A percentile compares a stretch with the other conserved stretches of the same genome.
phyloP scores from a whole-genome alignment of 495 filamentous ascomycete species.

The Trichocladium uniseriatum region DNA sequence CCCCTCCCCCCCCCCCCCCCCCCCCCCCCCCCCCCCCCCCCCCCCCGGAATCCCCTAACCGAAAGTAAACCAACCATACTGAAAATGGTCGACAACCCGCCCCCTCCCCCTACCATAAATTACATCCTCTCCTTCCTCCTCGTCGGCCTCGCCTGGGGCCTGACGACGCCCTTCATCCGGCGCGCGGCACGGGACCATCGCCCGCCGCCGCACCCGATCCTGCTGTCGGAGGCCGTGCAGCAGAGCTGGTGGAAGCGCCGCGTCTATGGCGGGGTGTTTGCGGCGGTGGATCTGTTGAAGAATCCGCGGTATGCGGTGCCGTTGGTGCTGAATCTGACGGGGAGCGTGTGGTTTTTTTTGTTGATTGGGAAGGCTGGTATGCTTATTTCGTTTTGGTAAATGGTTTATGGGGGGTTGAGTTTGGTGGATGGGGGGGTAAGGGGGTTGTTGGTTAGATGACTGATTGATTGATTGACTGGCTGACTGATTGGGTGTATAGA shows the following conservation, averaged over 20 bases:
- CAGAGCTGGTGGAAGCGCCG: slow-evolving; percentile 47
- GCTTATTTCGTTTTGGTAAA: slow-evolving; percentile 13
- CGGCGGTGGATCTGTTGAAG: slow-evolving; percentile 64
- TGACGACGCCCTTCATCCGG: slow-evolving; percentile 67
- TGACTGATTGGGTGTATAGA: slow-evolving; percentile 42
- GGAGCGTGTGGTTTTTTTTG: slow-evolving; percentile 95
- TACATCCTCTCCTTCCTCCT: slow-evolving; percentile 83
- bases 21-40: no score
- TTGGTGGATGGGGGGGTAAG: neutral
- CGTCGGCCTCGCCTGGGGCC: slow-evolving; percentile 79
- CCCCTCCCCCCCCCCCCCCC: neutral
- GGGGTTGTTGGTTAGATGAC: no score
- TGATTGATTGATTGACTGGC: neutral
- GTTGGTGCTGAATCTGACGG: slow-evolving; percentile 81
- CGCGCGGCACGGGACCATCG: slow-evolving; percentile 51
- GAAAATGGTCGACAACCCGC: neutral
- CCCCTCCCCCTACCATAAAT: slow-evolving; percentile 49
- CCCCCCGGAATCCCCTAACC: neutral
- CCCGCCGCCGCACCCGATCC: slow-evolving; percentile 42
- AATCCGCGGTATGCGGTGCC: slow-evolving; percentile 81
- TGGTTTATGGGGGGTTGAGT: neutral
- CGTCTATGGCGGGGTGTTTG: slow-evolving; percentile 52
- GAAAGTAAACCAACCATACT: neutral
- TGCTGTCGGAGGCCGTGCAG: slow-evolving; percentile 32
- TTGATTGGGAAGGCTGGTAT: slow-evolving; percentile 84